phyloP scores from a whole-genome alignment of 495 filamentous ascomycete species.

The Aspergillus sclerotioniger region DNA sequence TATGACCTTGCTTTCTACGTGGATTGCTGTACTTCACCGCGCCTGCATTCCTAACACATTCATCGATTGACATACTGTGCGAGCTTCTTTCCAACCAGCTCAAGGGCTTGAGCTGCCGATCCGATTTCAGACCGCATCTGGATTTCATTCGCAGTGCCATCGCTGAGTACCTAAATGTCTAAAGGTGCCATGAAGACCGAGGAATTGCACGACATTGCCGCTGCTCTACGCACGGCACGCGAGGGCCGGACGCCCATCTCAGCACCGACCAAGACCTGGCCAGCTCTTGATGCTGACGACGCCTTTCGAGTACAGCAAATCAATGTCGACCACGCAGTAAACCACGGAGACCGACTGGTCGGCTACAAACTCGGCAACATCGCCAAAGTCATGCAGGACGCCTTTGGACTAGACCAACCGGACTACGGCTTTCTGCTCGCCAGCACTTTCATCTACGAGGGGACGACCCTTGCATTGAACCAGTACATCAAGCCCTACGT shows the following conservation, averaged over 20 bases:
- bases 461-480: conserved; percentile 10
- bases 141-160: no score
- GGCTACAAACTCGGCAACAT: conserved; percentile 27
- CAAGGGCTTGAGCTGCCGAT: no score
- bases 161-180: no score
- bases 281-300: conserved; percentile 14
- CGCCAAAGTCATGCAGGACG: conserved; percentile 25
- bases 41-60: no score
- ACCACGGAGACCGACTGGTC: conserved; percentile 20
- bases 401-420: conserved; percentile 22
- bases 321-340: conserved; percentile 13
- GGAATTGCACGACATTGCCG: conserved; percentile 11
- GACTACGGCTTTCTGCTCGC: conserved; percentile 24
- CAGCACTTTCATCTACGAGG: conserved; percentile 22
- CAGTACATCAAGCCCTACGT: conserved; percentile 25
- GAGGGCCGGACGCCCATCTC: conserved; percentile 12
- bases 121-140: no score
- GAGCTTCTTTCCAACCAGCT: no score
- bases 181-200: neutral
- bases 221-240: conserved; percentile 16
- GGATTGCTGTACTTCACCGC: no score
- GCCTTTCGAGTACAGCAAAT: conserved; percentile 20
- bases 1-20: no score
- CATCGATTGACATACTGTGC: no score
- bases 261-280: conserved; percentile 21